Base-by-base conservation (phyloP, 2,329 filamentous ascomycete genomes). In the Fonsecaea multimorphosa region DNA sequence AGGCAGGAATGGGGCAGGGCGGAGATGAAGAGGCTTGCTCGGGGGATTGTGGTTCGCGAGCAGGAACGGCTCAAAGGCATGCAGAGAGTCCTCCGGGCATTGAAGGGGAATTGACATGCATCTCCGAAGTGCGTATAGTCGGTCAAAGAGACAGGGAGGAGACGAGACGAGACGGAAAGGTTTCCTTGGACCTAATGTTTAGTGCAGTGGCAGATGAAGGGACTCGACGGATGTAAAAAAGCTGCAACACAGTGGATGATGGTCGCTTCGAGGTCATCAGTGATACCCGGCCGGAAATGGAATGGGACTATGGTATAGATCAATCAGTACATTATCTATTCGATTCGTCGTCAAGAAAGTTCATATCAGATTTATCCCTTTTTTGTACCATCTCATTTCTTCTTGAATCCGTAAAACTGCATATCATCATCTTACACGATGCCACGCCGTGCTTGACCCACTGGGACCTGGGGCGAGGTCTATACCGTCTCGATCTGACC, bases 41-140 rank as follows among this genome's bases (percentile, higher is more conserved):
- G 84, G 73, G 87, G 87, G 34, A 93, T 93, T 85, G 82, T 98
- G 29, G 86, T 97, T 3, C 85, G 86, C 60, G 95, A 99, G 79
- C 86, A 86, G 70, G 90, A 91, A 74, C 85, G 91, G 71, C 80
- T 97, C 69, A 92, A 92, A 71, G 89, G 90, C 22, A 89, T 99
- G 84, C 86, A 85, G 79, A 84, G 94, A 69, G 93, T 93, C 8
- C 78, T 97, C 71, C 86, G 92, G 69, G 88, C 84, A 71, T 78
- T 90, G 46, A 76, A 65, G 58, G 64, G 61, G 24, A 52, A 19
- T 9, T 67, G 40, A 60, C 31, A 12, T 12, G 32, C 44, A 12
- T 49, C 1, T 24, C 22, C 6, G 8, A 9, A 49, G 44, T 5
- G 2, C 27, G 44, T 22, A 49, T 31, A n/a, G 16, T 38, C 3